Evolutionary conservation across 441 rosid species (phyloP), one percentile per base, ranked within the genome.

Genomic region (Rhodomyrtus psidioides): DNA sequence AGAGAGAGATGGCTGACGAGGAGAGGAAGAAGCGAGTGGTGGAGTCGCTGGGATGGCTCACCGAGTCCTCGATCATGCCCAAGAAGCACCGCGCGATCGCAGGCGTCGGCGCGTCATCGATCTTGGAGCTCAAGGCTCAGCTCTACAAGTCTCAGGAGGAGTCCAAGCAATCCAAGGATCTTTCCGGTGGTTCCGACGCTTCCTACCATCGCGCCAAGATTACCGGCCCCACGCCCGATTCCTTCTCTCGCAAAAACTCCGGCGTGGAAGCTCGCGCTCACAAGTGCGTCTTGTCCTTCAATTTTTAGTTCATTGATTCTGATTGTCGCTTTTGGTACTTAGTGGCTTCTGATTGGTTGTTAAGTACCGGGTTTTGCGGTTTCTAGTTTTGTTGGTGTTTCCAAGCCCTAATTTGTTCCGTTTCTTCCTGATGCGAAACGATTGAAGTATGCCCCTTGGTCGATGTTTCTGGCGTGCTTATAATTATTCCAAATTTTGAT

Each of bases 21-120:
- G 90, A 89, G 53, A 91, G 86, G 89, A 95, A 89, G 91, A 93
- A 93, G 91, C 91, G 97, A 86, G 93, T 88, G 83, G 94, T 91
- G 89, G 99, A 97, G 89, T 96, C 99, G 51, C 86, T 95, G 83
- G 99, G 98, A 92, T 97, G 99, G 99, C 86, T 96, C 46, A 96
- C 98, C 90, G 99, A 97, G 86, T 97, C 99, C 3, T 87, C 98
- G 7, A 95, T 97, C 59, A 88, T 95, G 93, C 99, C 99, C 9
- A 96, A 93, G 92, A 96, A 92, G 87, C 98, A 94, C 88, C 94
- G 98, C 27, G 90, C 94, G 30, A 97, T 97, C 17, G 98, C 94
- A 62, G 99, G 99, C 21, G 98, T 96, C 1, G 99, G 99, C 27
- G 90, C 95, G 42, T 94, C 98, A 26, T 96, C 99, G 44, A 95